phyloP scores from a whole-genome alignment of 2,329 filamentous ascomycete genomes.

The Fusarium phyllophilum region DNA sequence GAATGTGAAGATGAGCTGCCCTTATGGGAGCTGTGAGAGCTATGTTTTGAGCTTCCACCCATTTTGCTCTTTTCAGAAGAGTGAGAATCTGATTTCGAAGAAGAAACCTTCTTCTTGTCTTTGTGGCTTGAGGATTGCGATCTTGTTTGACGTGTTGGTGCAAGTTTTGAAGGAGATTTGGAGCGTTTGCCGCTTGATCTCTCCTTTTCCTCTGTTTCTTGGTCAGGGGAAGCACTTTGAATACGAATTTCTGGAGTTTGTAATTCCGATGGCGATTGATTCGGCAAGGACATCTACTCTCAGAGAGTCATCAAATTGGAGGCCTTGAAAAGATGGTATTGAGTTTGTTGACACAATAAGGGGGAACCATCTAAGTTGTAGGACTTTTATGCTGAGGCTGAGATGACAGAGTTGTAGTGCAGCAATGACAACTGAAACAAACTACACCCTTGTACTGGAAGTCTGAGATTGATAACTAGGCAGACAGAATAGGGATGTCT shows the following conservation, averaged over 20 bases:
- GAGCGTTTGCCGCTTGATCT: neutral
- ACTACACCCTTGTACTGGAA: neutral
- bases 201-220: conserved; percentile 2
- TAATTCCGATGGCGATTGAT: conserved; percentile 26
- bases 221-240: conserved; percentile 43
- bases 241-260: conserved; percentile 43
- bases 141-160: conserved; percentile 27
- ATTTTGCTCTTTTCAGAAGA: conserved; percentile 30
- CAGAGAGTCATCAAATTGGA: conserved; percentile 20
- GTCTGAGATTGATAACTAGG: conserved; percentile 2
- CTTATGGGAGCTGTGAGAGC: conserved; percentile 41
- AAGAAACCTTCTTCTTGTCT: conserved; percentile 32
- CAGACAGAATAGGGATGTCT: conserved; percentile 7
- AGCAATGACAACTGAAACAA: neutral
- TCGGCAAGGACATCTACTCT: conserved; percentile 43
- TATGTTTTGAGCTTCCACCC: conserved; percentile 39
- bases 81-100: conserved; percentile 8
- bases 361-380: conserved; percentile 10
- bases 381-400: neutral
- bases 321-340: neutral
- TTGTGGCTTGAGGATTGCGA: conserved; percentile 26
- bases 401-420: neutral
- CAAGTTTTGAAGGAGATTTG: conserved; percentile 15
- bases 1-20: conserved; percentile 41
- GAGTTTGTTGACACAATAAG: neutral